Evolutionary conservation across 768 basidiomycete genomes (phyloP), one percentile per base, ranked within the genome.

Genomic region (Leccinum longicurvipes): DNA sequence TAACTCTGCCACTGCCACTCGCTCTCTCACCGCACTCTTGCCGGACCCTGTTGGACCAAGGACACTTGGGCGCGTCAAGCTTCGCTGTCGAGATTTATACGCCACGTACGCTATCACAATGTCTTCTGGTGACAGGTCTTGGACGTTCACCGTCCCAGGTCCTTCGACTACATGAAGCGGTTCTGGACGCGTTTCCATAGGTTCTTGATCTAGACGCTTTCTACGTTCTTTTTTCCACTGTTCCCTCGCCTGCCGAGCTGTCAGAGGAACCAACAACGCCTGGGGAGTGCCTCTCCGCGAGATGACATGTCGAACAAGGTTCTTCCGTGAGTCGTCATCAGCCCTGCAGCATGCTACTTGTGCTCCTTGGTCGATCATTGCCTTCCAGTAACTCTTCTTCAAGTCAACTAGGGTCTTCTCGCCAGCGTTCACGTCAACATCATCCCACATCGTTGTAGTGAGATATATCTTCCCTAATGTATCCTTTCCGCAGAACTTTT

Each of bases 401-500:
- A 39, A 39, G 4, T 39, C n/a, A 39, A n/a, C n/a, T 7, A 39
- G n/a, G 36, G n/a, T 39, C n/a, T 39, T 17, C 36, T 39, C n/a
- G 36, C 36, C n/a, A 10, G n/a, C n/a, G 9, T 39, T n/a, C 36
- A 4, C 14, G 36, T 36, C 36, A 17, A 21, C 47, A 10, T 47
- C 47, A 29, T 47, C 71, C 76, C 75, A 77, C 70, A 73, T 74
- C 15, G 75, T 74, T 5, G 75, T 73, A 12, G 65, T 69, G 12
- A 78, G 58, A 14, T 72, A 53, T 6, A 78, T 69, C 14, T 69
- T 69, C 2, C 54, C 58, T 21, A 71, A 44, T 60, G 73, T 50
- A 57, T 63, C 48, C 56, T 54, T 19, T 56, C 71, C 71, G 17
- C 70, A 67, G 4, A 71, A 15, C 50, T 62, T 50, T 44, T 41